A percentile compares a stretch with the other conserved stretches of the same genome.
Evolutionary conservation across 768 basidiomycete genomes (phyloP).

Genomic region (Rubroboletus satanas): DNA sequence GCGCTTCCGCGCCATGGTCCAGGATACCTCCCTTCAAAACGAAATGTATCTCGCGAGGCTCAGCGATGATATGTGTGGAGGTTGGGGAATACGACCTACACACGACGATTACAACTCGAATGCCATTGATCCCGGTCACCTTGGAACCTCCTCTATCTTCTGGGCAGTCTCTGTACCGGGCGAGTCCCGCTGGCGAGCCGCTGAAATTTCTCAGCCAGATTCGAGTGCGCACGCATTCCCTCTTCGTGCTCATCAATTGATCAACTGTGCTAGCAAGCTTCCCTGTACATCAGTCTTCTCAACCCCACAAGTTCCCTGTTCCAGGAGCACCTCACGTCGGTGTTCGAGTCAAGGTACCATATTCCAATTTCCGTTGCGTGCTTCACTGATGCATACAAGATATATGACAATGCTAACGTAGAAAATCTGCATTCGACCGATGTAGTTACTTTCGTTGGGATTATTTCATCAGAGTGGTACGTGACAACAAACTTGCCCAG

Average conservation of each 20-base stretch:
- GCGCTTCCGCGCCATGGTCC: slow-evolving; percentile 73
- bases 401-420: slow-evolving; percentile 49
- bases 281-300: slow-evolving; percentile 25
- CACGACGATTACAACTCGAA: slow-evolving; percentile 12
- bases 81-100: slow-evolving; percentile 64
- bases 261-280: slow-evolving; percentile 18
- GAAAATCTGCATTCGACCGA: slow-evolving; percentile 58
- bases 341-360: slow-evolving; percentile 62
- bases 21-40: slow-evolving; percentile 71
- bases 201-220: slow-evolving; percentile 25
- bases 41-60: slow-evolving; percentile 65
- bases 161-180: slow-evolving; percentile 79
- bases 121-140: slow-evolving; percentile 41
- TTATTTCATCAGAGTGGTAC: slow-evolving; percentile 63
- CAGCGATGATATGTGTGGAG: slow-evolving; percentile 48
- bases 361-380: background rate
- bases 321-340: slow-evolving; percentile 56
- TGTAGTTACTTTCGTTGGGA: slow-evolving; percentile 66
- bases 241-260: background rate
- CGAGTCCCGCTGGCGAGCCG: slow-evolving; percentile 54
- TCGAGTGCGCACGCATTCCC: slow-evolving; percentile 16
- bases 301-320: slow-evolving; percentile 64
- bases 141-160: slow-evolving; percentile 59
- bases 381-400: slow-evolving; percentile 34
- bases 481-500: slow-evolving; percentile 25